Evolutionary conservation across 805 yeast species (phyloP).

Genomic region (Komagataella phaffii): DNA sequence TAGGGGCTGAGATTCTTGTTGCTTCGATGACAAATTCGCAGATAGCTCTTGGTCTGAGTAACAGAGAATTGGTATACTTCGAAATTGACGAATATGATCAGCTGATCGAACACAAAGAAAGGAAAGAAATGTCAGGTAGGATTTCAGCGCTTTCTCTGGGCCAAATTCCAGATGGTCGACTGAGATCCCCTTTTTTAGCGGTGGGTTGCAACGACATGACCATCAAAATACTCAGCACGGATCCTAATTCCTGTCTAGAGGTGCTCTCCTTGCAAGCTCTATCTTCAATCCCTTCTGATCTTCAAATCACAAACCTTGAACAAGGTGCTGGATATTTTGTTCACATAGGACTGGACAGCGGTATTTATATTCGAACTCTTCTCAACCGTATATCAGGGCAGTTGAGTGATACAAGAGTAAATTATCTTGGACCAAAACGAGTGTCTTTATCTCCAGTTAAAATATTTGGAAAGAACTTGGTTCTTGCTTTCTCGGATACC

Average conservation of each 20-base stretch:
- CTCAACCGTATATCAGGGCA: slow-evolving; percentile 50
- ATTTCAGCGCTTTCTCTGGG: slow-evolving; percentile 37
- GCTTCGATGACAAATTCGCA: slow-evolving; percentile 58
- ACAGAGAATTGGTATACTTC: slow-evolving; percentile 68
- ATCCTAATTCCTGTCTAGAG: slow-evolving; percentile 45
- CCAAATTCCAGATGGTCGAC: slow-evolving; percentile 30
- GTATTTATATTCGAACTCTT: slow-evolving; percentile 56
- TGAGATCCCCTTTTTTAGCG: slow-evolving; percentile 44
- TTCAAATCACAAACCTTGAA: slow-evolving; percentile 20
- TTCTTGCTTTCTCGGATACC: slow-evolving; percentile 38
- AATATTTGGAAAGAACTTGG: slow-evolving; percentile 17
- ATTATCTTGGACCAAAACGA: slow-evolving; percentile 61
- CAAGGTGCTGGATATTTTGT: slow-evolving; percentile 21
- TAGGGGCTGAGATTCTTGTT: slow-evolving; percentile 48
- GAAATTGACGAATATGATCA: slow-evolving; percentile 58
- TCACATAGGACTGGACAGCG: slow-evolving; percentile 77
- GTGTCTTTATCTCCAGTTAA: slow-evolving; percentile 32
- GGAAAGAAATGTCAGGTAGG: slow-evolving; percentile 36
- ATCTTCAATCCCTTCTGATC: slow-evolving; percentile 31
- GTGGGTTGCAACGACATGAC: slow-evolving; percentile 65
- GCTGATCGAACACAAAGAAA: slow-evolving; percentile 57
- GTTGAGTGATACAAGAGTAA: slow-evolving; percentile 47
- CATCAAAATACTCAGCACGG: slow-evolving; percentile 52
- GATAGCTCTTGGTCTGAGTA: slow-evolving; percentile 57
- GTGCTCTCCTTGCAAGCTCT: slow-evolving; percentile 52